Evolutionary conservation across 495 filamentous ascomycete genomes (phyloP).

Genomic region (Neohortaea acidophila): DNA sequence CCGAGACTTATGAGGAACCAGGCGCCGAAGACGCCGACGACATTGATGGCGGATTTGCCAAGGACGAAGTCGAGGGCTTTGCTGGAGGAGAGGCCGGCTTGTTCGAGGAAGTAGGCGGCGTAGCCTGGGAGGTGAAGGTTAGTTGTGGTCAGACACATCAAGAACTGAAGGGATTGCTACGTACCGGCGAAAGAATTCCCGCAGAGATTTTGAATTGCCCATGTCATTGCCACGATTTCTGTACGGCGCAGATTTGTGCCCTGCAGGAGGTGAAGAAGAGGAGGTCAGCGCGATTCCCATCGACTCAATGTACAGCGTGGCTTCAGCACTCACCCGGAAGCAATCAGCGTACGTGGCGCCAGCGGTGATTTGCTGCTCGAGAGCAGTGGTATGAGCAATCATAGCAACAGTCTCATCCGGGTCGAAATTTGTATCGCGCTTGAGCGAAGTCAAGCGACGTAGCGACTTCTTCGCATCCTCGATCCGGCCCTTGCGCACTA

Average conservation of each 20-base stretch:
- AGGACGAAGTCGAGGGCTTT: constrained; percentile 20
- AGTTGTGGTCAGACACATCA: too few species aligned
- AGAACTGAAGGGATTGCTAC: too few species aligned
- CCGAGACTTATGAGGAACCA: constrained; percentile 23
- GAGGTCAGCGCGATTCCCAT: too few species aligned
- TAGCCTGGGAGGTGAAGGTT: too few species aligned
- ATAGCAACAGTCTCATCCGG: constrained; percentile 23
- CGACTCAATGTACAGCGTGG: too few species aligned
- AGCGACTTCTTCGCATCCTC: constrained; percentile 22
- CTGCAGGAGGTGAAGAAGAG: too few species aligned
- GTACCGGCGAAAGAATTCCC: too few species aligned
- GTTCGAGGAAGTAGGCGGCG: constrained; percentile 59
- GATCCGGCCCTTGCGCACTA: constrained; percentile 22
- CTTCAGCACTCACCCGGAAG: too few species aligned
- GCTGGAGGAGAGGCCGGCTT: constrained; percentile 38
- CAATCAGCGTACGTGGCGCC: constrained; percentile 23
- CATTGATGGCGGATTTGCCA: constrained; percentile 24
- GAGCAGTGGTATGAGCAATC: constrained; percentile 22
- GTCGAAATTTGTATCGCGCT: constrained; percentile 20
- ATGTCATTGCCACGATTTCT: constrained; percentile 32
- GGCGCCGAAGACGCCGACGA: constrained; percentile 21
- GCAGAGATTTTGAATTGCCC: constrained; percentile 66
- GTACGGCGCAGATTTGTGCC: constrained; percentile 22
- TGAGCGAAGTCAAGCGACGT: constrained; percentile 17
- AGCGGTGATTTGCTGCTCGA: constrained; percentile 22